phyloP scores from a whole-genome alignment of 495 filamentous ascomycete species.

The Trichoderma asperelloides region DNA sequence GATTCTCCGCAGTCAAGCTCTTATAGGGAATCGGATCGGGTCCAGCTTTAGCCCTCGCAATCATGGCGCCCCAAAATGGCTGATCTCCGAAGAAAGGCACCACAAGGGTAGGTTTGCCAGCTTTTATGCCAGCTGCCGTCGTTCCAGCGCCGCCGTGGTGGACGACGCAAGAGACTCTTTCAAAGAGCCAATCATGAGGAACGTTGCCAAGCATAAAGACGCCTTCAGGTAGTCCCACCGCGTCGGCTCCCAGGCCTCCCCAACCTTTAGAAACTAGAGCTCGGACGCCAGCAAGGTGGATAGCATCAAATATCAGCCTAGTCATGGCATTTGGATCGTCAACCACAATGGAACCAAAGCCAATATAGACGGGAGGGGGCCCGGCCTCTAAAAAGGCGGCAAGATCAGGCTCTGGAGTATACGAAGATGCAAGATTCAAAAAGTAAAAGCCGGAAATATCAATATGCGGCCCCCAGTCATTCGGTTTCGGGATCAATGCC shows the following conservation, averaged over 20 bases:
- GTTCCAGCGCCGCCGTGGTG: conserved; percentile 82
- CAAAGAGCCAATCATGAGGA: conserved; percentile 79
- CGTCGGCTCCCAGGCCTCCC: conserved; percentile 62
- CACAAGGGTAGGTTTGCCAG: conserved; percentile 62
- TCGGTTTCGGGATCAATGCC: conserved; percentile 53
- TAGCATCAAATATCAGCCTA: conserved; percentile 57
- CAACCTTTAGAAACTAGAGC: conserved; percentile 75
- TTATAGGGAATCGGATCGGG: conserved; percentile 63
- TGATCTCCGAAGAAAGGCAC: conserved; percentile 85
- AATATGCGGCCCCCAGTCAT: conserved; percentile 55
- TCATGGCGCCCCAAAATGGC: conserved; percentile 74
- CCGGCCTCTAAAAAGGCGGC: conserved; percentile 47
- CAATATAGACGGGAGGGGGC: conserved; percentile 68
- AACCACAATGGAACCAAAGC: conserved; percentile 76
- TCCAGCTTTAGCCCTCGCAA: conserved; percentile 62
- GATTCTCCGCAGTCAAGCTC: conserved; percentile 50
- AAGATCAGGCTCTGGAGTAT: conserved; percentile 46
- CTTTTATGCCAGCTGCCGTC: conserved; percentile 62
- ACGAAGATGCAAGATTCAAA: conserved; percentile 51
- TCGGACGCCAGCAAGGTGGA: conserved; percentile 54
- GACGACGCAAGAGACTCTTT: conserved; percentile 63
- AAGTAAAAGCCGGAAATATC: conserved; percentile 59
- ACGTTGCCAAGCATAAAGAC: conserved; percentile 73
- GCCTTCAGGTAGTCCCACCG: conserved; percentile 49
- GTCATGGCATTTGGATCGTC: conserved; percentile 64